Evolutionary conservation across 768 basidiomycete species (phyloP).

Genomic region (Leccinum barrowsii): DNA sequence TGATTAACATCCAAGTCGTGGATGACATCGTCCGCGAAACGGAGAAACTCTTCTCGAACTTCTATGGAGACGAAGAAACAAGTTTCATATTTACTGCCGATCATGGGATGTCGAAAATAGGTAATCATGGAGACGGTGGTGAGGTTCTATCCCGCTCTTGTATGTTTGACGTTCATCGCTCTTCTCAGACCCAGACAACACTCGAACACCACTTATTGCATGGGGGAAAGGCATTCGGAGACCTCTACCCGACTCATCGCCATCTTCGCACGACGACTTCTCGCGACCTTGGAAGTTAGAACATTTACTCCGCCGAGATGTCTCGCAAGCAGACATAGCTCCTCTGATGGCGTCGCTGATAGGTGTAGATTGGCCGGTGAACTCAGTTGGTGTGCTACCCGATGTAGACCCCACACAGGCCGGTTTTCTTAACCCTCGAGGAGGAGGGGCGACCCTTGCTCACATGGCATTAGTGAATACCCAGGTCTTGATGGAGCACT

Average conservation of each 20-base stretch:
- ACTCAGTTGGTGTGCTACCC: constrained; percentile 78
- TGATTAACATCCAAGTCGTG: constrained; percentile 78
- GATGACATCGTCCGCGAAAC: constrained; percentile 69
- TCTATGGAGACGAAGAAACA: constrained; percentile 67
- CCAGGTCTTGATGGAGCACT: constrained; percentile 72
- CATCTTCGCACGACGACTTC: constrained; percentile 67
- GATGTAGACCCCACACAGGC: constrained; percentile 60
- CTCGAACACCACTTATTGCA: constrained; percentile 76
- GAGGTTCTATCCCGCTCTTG: constrained; percentile 17
- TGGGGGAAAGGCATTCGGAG: constrained; percentile 80
- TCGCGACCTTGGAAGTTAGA: constrained; percentile 60
- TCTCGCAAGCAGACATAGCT: constrained; percentile 82
- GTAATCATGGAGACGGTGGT: constrained; percentile 90
- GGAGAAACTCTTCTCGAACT: constrained; percentile 57
- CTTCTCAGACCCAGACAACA: constrained; percentile 74
- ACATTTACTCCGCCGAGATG: constrained; percentile 62
- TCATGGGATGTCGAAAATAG: constrained; percentile 86
- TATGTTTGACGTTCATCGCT: constrained; percentile 5
- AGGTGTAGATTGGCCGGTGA: constrained; percentile 74
- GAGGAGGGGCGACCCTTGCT: constrained; percentile 51
- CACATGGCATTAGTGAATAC: constrained; percentile 61
- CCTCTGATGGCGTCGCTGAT: constrained; percentile 73
- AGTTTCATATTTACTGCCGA: constrained; percentile 82
- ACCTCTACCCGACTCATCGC: constrained; percentile 52
- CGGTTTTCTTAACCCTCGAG: constrained; percentile 52